Conservation (phyloP, 805 yeast species). For the Hanseniaspora clermontiae region DNA sequence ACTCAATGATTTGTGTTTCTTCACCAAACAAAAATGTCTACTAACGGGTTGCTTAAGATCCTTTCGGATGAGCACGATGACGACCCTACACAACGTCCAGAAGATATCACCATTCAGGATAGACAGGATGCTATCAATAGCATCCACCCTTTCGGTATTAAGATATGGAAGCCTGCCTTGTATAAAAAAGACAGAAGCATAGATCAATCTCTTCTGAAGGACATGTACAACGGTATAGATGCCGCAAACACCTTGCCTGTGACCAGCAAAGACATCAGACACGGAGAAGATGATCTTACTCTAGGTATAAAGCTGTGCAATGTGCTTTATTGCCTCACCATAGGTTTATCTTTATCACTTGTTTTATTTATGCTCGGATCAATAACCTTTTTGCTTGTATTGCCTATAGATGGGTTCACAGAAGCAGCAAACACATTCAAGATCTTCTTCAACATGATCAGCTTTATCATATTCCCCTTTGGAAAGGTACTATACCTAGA, state of each 20-base stretch:
- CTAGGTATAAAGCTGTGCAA: constrained; percentile 48
- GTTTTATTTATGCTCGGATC: constrained; percentile 40
- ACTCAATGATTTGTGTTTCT: too few relatives aligned
- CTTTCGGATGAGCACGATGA: constrained; percentile 26
- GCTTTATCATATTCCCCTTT: constrained; percentile 72
- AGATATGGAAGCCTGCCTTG: constrained; percentile 96
- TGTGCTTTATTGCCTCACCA: constrained; percentile 55
- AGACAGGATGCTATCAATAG: constrained; percentile 93
- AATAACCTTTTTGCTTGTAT: constrained; percentile 23
- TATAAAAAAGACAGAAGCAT: constrained; percentile 89
- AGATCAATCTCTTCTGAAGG: constrained; percentile 79
- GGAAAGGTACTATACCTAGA: constrained; percentile 63
- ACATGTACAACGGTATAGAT: constrained; percentile 63
- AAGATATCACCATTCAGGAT: constrained; percentile 72
- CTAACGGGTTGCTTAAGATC: constrained; percentile 12
- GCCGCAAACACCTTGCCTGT: constrained; percentile 17
- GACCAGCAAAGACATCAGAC: constrained; percentile 17
- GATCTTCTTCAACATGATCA: constrained; percentile 48
- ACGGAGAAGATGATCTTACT: not conserved
- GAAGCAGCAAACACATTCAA: constrained; percentile 52
- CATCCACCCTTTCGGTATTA: constrained; percentile 95
- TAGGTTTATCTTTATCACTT: constrained; percentile 51
- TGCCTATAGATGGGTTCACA: constrained; percentile 34
- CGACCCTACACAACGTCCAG: constrained; percentile 30
- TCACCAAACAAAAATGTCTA: constrained; percentile 15